These are phyloP conservation scores for Podila verticillata DNA, from an alignment of 192 early-diverging fungal species.

Conservation along the genomic window DNA sequence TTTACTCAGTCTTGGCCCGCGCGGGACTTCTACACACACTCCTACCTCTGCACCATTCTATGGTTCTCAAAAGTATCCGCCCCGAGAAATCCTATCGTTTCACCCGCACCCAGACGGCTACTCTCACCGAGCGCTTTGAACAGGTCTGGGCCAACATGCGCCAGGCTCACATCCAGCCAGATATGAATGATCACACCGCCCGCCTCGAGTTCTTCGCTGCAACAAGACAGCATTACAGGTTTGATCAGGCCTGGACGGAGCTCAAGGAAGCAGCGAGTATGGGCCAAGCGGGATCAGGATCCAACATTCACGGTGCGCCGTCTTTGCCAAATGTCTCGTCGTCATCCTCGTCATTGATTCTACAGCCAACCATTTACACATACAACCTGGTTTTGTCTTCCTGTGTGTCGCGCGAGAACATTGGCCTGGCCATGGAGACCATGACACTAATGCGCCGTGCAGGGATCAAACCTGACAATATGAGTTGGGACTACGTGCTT, in stretches of 20 bases:
- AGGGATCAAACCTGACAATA: slow-evolving; percentile 43
- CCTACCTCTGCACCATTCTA: slow-evolving; percentile 32
- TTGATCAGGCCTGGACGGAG: slow-evolving; percentile 39
- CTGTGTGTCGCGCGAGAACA: slow-evolving; percentile 38
- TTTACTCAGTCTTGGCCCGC: slow-evolving; percentile 27
- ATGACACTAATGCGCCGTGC: slow-evolving; percentile 28
- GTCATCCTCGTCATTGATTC: neutral
- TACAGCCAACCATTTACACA: slow-evolving; percentile 33
- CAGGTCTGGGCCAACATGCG: slow-evolving; percentile 40
- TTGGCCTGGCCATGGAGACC: slow-evolving; percentile 31
- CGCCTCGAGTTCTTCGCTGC: slow-evolving; percentile 31
- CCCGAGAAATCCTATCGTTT: slow-evolving; percentile 10
- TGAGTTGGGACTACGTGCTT: slow-evolving; percentile 39
- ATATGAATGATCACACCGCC: slow-evolving; percentile 43
- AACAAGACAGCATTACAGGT: slow-evolving; percentile 18
- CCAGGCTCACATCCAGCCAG: slow-evolving; percentile 28
- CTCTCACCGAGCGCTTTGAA: slow-evolving; percentile 22
- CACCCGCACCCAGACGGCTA: neutral
- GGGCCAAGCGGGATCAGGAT: neutral
- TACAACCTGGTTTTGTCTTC: slow-evolving; percentile 40
- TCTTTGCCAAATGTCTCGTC: neutral
- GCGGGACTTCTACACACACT: slow-evolving; percentile 23
- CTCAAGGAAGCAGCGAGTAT: slow-evolving; percentile 8
- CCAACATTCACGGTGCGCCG: neutral
- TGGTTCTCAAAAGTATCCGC: slow-evolving; percentile 38